A percentile compares a stretch with the other conserved stretches of the same genome.
These are phyloP conservation scores for Tetrapisispora arboricola DNA, from an alignment of 805 yeast species.

Conservation along the genomic window DNA sequence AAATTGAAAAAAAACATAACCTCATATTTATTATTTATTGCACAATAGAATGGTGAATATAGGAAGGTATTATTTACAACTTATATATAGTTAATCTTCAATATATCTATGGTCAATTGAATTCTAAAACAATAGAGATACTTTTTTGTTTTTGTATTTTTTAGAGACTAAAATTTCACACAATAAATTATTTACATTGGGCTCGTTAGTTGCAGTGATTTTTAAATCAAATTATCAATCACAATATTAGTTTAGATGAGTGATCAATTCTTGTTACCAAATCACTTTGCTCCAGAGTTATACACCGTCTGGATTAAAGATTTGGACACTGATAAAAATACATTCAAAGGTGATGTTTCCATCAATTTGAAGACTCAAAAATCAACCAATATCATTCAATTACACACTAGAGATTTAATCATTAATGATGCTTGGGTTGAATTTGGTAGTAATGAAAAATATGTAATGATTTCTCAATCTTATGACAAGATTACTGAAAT, in stretches of 20 bases:
- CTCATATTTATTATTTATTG: no score
- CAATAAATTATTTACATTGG: no score
- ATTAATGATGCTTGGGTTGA: slow-evolving; percentile 22
- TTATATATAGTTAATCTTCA: no score
- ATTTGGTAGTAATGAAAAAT: background rate
- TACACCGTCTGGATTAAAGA: slow-evolving; percentile 5
- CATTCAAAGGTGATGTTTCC: slow-evolving; percentile 3
- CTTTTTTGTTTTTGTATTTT: no score
- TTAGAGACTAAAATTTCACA: no score
- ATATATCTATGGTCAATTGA: no score
- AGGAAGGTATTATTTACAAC: no score
- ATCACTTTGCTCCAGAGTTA: slow-evolving; percentile 4
- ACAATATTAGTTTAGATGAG: background rate
- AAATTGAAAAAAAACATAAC: no score
- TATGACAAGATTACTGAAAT: slow-evolving; percentile 48
- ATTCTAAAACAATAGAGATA: no score
- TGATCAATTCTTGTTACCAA: slow-evolving; percentile 5
- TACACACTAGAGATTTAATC: slow-evolving; percentile 39
- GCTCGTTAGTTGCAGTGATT: no score
- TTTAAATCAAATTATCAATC: no score
- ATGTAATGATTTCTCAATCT: slow-evolving; percentile 9
- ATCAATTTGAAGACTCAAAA: background rate
- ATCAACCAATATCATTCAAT: slow-evolving; percentile 59
- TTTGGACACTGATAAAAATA: slow-evolving; percentile 1
- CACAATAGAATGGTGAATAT: no score